Percentiles rank a stretch among this genome's conserved stretches.
These are phyloP conservation scores for Rhynchosporium secalis DNA, from an alignment of 2,329 filamentous ascomycete genomes.

Conservation along the genomic window DNA sequence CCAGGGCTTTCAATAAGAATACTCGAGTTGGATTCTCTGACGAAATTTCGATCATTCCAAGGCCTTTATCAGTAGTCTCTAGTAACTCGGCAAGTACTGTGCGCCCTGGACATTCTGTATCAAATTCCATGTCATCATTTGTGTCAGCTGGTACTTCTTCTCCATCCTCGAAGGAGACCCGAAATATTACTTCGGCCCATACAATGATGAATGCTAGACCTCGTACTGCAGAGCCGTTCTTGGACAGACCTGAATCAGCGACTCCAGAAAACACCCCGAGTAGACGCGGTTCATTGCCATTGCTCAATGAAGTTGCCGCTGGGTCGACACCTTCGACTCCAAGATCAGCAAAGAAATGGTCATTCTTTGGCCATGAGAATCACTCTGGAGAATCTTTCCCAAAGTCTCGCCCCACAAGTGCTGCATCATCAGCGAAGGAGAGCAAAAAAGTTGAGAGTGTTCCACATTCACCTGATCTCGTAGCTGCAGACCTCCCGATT, in stretches of 20 bases:
- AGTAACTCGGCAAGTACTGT: slow-evolving; percentile 80
- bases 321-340: slow-evolving; percentile 39
- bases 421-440: slow-evolving; percentile 44
- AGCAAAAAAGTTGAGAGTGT: slow-evolving; percentile 34
- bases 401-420: slow-evolving; percentile 48
- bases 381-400: slow-evolving; percentile 46
- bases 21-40: slow-evolving; percentile 82
- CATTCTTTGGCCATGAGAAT: slow-evolving; percentile 38
- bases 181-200: slow-evolving; percentile 43
- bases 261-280: slow-evolving; percentile 42
- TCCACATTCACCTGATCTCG: slow-evolving; percentile 20
- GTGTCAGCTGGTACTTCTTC: slow-evolving; percentile 59
- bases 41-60: slow-evolving; percentile 77
- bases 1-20: slow-evolving; percentile 44
- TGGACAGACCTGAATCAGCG: slow-evolving; percentile 46
- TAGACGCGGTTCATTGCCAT: slow-evolving; percentile 60
- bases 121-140: slow-evolving; percentile 78
- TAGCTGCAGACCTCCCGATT: slow-evolving; percentile 29
- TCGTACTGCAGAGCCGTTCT: slow-evolving; percentile 69
- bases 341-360: slow-evolving; percentile 40
- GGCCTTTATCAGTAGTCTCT: slow-evolving; percentile 80
- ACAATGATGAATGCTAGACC: slow-evolving; percentile 56
- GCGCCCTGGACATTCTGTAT: slow-evolving; percentile 66
- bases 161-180: slow-evolving; percentile 44
- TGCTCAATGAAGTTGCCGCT: slow-evolving; percentile 45